Conservation (phyloP, 2,329 filamentous ascomycete species). For the Ophiocordyceps robertsii region DNA sequence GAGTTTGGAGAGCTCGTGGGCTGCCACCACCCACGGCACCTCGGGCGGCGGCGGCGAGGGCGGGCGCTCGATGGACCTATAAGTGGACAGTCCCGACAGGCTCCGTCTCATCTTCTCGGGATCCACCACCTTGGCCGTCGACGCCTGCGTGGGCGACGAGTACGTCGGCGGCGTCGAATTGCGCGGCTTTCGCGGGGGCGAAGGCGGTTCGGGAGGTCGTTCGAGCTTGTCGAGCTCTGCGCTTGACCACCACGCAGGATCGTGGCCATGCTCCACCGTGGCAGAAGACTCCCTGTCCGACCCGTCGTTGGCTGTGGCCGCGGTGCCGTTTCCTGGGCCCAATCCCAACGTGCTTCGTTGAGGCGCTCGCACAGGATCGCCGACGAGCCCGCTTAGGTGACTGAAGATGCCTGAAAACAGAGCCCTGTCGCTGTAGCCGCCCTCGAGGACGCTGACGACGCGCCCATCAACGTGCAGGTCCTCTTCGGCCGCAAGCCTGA, state of each 20-base stretch:
- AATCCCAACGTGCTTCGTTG: constrained; percentile 17
- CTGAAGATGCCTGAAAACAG: constrained; percentile 79
- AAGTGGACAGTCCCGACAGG: constrained; percentile 36
- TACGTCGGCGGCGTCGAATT: constrained; percentile 55
- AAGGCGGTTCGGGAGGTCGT: constrained; percentile 33
- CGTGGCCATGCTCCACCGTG: constrained; percentile 34
- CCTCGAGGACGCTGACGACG: constrained; percentile 86
- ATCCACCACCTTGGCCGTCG: constrained; percentile 64
- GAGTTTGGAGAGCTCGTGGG: constrained; percentile 68
- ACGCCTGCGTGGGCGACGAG: constrained; percentile 78
- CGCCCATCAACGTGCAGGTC: constrained; percentile 67
- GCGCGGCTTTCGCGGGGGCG: constrained; percentile 39
- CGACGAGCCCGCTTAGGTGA: constrained; percentile 72
- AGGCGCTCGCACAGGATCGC: constrained; percentile 26
- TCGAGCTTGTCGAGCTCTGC: constrained; percentile 58
- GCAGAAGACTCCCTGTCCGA: neutral
- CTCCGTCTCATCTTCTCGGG: constrained; percentile 52
- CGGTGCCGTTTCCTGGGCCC: constrained; percentile 27
- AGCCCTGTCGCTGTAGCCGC: constrained; percentile 89
- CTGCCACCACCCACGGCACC: constrained; percentile 74
- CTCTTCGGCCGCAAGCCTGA: constrained; percentile 68
- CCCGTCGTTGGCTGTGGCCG: constrained; percentile 37
- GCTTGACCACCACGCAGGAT: constrained; percentile 59
- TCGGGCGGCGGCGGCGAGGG: constrained; percentile 63
- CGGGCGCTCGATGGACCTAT: constrained; percentile 17